Base-by-base conservation (phyloP, 2,329 filamentous ascomycete genomes). In the Elsinoe batatas region DNA sequence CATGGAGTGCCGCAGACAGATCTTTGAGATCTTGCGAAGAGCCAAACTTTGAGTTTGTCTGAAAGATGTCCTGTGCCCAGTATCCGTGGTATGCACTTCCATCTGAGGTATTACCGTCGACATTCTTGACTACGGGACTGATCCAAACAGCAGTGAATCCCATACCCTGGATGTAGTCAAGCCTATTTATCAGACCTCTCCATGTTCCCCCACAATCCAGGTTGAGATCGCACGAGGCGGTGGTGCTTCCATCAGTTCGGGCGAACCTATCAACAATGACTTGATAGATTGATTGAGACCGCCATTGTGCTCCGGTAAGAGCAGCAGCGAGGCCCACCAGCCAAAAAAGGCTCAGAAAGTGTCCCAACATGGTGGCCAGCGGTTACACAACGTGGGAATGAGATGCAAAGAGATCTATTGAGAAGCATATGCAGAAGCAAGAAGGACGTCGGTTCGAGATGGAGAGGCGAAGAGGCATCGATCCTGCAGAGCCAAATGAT, bases 161-260 rank as follows among this genome's bases (percentile, higher is more conserved):
- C 76, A 82, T 79, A 47, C 74, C 74, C 63, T 80, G 73, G 64
- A 84, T 83, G 64, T 84, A 84, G 65, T 83, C 81, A 38, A 84
- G 74, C 59, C 79, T 74, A 58, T 78, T 74, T 61, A 77, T 73
- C 30, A 85, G 72, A 5, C 82, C 82, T 54, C 71, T 67, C 64
- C 79, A 85, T 0, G 78, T 80, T n/a, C 82, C 82, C 40, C 80
- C 80, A 60, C 82, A 85, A 66, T 83, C 84, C 20, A 65, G 56
- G 2, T 64, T 58, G n/a, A 63, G 57, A 5, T 71, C 64, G 57
- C 71, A 74, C 13, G 64, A 49, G 5, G 70, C 68, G 3, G 67
- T 70, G 2, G 69, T 72, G 47, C 68, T 71, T 55, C 67, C 67
- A 63, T 73, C 70, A 2, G 67, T 62, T 36, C 65, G 66, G 12